Percentiles rank a stretch among this genome's conserved stretches.
Evolutionary conservation across 495 filamentous ascomycete species (phyloP).

Genomic region (Trichocladium uniseriatum): DNA sequence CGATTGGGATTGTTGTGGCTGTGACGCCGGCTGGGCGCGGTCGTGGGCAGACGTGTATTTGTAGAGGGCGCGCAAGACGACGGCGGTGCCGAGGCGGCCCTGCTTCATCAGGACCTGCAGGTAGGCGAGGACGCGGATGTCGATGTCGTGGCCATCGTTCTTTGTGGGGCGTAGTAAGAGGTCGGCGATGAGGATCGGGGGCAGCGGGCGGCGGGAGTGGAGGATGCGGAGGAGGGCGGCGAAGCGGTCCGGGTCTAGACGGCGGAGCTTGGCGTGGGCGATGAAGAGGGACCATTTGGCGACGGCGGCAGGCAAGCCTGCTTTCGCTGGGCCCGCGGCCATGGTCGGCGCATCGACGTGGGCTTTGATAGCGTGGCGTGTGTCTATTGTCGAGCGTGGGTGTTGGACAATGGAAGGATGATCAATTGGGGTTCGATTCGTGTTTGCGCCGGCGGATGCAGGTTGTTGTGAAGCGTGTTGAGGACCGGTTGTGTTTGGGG

Average conservation of each 20-base stretch:
- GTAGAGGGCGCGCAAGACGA: conserved; percentile 50
- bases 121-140: conserved; percentile 57
- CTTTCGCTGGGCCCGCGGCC: conserved; percentile 6
- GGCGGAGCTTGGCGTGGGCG: conserved; percentile 32
- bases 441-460: too few species aligned
- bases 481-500: too few species aligned
- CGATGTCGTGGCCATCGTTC: conserved; percentile 42
- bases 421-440: too few species aligned
- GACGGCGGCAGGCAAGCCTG: conserved; percentile 14
- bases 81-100: conserved; percentile 44
- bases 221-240: conserved; percentile 33
- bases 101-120: conserved; percentile 49
- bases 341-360: conserved; percentile 15
- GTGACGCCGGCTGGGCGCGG: conserved; percentile 12
- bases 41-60: conserved; percentile 47
- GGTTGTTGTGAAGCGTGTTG: too few species aligned
- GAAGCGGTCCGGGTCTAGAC: conserved; percentile 41
- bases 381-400: neutral
- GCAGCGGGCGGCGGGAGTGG: conserved; percentile 35
- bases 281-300: conserved; percentile 43
- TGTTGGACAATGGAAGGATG: neutral
- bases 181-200: conserved; percentile 44
- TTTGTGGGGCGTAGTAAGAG: conserved; percentile 47
- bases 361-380: neutral
- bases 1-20: too few species aligned